Evolutionary conservation across 2,329 filamentous ascomycete genomes (phyloP).

Genomic region (Fusarium buharicum): DNA sequence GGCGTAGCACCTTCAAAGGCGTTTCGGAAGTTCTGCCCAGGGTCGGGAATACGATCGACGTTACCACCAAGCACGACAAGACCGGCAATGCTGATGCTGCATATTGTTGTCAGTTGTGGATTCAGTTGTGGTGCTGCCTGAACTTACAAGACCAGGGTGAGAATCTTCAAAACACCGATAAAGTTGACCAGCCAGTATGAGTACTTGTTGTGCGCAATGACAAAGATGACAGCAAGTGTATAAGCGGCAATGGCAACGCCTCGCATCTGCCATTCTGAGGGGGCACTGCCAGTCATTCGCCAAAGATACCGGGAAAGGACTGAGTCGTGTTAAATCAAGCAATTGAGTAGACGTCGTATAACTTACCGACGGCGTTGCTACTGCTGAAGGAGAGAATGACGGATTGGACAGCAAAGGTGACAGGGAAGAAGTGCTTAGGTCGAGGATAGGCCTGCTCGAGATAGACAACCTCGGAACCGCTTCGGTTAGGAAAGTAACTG

Average conservation of each 20-base stretch:
- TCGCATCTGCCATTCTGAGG: slow-evolving; percentile 72
- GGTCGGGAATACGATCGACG: slow-evolving; percentile 46
- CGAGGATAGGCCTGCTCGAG: slow-evolving; percentile 74
- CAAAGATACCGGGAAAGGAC: slow-evolving; percentile 73
- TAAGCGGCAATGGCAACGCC: slow-evolving; percentile 73
- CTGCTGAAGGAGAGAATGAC: slow-evolving; percentile 73
- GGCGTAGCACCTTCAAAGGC: slow-evolving; percentile 50
- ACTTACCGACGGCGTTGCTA: slow-evolving; percentile 66
- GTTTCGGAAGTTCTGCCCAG: slow-evolving; percentile 51
- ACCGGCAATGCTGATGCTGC: slow-evolving; percentile 64
- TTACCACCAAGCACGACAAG: slow-evolving; percentile 66
- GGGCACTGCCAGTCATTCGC: slow-evolving; percentile 60
- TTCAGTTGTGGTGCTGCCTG: fast-evolving
- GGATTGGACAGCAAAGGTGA: slow-evolving; percentile 71
- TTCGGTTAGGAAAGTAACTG: slow-evolving; percentile 73
- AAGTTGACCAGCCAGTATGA: slow-evolving; percentile 66
- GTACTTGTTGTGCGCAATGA: slow-evolving; percentile 65
- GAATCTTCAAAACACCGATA: slow-evolving; percentile 68
- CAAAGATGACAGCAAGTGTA: slow-evolving; percentile 66
- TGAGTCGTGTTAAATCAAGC: slow-evolving; percentile 17
- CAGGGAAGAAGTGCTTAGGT: slow-evolving; percentile 71
- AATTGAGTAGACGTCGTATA: fast-evolving
- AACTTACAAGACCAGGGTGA: slow-evolving; percentile 66
- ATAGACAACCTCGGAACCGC: slow-evolving; percentile 73
- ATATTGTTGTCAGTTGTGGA: not conserved